Base-by-base conservation (phyloP, 306 rosid species). In the Spatholobus suberectus region DNA sequence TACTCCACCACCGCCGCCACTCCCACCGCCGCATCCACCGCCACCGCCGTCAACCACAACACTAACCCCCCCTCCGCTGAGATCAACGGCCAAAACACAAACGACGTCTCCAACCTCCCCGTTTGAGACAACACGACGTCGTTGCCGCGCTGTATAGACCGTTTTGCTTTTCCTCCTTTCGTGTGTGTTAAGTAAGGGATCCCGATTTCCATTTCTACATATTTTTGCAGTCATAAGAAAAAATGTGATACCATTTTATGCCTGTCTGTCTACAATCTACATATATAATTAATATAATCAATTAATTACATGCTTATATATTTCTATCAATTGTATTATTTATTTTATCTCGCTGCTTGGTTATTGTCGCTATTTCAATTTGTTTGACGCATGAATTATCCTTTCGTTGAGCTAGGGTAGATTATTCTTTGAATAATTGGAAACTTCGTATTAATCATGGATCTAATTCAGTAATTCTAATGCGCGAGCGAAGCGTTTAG, bases 31-130 rank as follows among this genome's bases (percentile, higher is more conserved):
- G 14, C 84, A 23, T 14, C 63, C 77, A 1, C 58, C 54, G 20
- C 65, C 41, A 37, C 76, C 72, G 32, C 83, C 70, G 70, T 84
- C 62, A 41, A 90, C 40, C 35, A 24, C n/a, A 35, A 12, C 70
- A 5, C 69, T 1, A 5, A 0, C 4, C 54, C 54, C 0, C 54
- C 73, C 0, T 40, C 74, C 11, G 54, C 17, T 54, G 66, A 70
- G 71, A 80, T 82, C 81, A 72, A 73, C 72, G 84, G 5, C 6
- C 58, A 65, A 1, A 67, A 13, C 43, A 3, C 82, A 29, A 82
- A 84, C 68, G 90, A 87, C 82, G 86, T 87, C 55, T 23, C 84
- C 77, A 79, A 81, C 18, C 88, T 87, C 71, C 90, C 88, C 26
- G 91, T 93, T 78, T 93, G 88, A 93, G 11, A 1, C 20, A 1